A percentile compares a stretch with the other conserved stretches of the same genome.
Conservation (phyloP, 1,284 basidiomycete genomes). For the Peniophora sp. region DNA sequence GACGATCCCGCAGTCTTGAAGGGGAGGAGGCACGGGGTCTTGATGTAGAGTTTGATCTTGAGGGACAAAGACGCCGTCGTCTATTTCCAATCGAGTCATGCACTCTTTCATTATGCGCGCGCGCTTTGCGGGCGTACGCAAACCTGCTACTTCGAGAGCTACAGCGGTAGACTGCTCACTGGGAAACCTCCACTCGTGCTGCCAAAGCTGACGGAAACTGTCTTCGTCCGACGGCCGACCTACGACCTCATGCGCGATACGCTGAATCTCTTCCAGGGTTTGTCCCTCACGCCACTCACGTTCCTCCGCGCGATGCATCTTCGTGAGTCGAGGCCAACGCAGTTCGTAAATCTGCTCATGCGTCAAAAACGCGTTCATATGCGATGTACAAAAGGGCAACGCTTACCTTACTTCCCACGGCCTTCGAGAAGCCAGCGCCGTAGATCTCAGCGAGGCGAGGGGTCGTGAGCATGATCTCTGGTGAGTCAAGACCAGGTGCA, state of each 20-base stretch:
- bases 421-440: slow-evolving; percentile 76
- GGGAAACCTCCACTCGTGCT: background rate
- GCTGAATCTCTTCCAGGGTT: slow-evolving; percentile 37
- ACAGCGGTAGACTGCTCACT: background rate
- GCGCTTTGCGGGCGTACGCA: background rate
- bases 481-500: slow-evolving; percentile 38
- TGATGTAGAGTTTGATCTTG: background rate
- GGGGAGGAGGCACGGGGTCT: background rate
- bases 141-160: background rate
- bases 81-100: slow-evolving; percentile 17
- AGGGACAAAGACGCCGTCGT: slow-evolving; percentile 8
- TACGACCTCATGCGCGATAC: slow-evolving; percentile 39
- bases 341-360: slow-evolving; percentile 64
- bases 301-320: slow-evolving; percentile 52
- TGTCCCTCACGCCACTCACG: slow-evolving; percentile 55
- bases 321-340: slow-evolving; percentile 73
- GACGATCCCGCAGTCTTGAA: background rate
- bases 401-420: slow-evolving; percentile 44
- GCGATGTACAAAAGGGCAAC: slow-evolving; percentile 2
- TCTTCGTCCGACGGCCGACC: slow-evolving; percentile 25
- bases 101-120: background rate
- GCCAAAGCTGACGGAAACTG: background rate
- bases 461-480: slow-evolving; percentile 47
- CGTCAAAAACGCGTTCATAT: background rate
- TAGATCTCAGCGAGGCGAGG: slow-evolving; percentile 70